Percentiles rank a stretch among this genome's conserved stretches.
Conservation (phyloP, 768 basidiomycete species). For the Trametes cubensis region DNA sequence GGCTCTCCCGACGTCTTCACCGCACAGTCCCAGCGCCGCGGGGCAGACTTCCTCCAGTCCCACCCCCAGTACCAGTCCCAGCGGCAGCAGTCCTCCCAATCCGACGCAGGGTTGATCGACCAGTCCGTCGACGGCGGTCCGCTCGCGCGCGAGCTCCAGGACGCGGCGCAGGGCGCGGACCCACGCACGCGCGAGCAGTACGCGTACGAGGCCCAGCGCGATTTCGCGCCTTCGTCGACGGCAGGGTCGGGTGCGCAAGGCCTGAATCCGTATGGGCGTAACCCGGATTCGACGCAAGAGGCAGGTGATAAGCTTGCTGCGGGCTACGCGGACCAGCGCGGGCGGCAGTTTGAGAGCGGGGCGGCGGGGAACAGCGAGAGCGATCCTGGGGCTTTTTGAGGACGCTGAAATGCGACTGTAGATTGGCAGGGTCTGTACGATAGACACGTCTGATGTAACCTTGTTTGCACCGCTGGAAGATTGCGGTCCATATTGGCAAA, state of each 20-base stretch:
- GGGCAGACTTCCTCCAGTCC: conserved; percentile 9
- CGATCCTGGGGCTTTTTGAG: conserved; percentile 19
- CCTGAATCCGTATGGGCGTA: conserved; percentile 30
- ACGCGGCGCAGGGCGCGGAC: conserved; percentile 34
- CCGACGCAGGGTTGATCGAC: conserved; percentile 27
- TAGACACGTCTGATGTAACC: background rate
- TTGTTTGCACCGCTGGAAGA: background rate
- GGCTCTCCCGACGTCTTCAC: conserved; percentile 26
- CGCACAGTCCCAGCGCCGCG: conserved; percentile 13
- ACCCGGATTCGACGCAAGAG: conserved; percentile 27
- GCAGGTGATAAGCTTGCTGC: conserved; percentile 26
- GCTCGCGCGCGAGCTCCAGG: conserved; percentile 27
- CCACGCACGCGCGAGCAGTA: conserved; percentile 25
- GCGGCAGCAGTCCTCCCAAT: too few relatives aligned
- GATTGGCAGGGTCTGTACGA: background rate
- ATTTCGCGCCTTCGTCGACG: conserved; percentile 19
- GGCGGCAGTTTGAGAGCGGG: conserved; percentile 29
- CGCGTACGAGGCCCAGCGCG: conserved; percentile 28
- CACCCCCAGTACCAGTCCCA: too few relatives aligned
- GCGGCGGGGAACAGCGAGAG: conserved; percentile 22
- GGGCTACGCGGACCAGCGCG: conserved; percentile 24
- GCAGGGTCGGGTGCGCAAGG: conserved; percentile 12
- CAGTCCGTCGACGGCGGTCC: conserved; percentile 31
- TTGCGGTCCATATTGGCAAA: background rate
- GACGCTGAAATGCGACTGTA: background rate